A percentile compares a stretch with the other conserved stretches of the same genome.
Conservation (phyloP, 2,329 filamentous ascomycete genomes). For the Metarhizium anisopliae region DNA sequence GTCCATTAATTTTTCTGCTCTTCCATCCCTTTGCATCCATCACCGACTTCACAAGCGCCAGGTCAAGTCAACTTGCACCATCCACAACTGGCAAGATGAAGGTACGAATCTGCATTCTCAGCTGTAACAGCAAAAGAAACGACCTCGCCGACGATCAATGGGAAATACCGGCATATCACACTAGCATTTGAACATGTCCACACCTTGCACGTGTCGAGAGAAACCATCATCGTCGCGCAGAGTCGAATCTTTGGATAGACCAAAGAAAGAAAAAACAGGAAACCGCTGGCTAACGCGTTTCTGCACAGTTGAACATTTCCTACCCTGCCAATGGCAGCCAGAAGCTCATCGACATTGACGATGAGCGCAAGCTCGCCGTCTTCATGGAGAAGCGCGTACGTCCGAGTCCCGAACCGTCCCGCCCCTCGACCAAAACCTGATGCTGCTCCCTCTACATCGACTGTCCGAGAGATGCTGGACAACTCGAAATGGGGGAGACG, state of each 20-base stretch:
- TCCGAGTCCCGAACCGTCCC: slow-evolving; percentile 16
- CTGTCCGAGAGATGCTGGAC: too few relatives aligned
- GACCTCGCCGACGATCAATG: neutral
- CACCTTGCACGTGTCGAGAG: neutral
- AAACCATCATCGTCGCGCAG: neutral
- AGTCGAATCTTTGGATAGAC: neutral
- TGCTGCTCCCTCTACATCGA: too few relatives aligned
- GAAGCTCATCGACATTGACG: slow-evolving; percentile 98
- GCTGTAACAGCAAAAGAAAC: neutral
- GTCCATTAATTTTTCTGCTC: slow-evolving; percentile 20
- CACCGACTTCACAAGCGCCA: slow-evolving; percentile 27
- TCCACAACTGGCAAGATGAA: slow-evolving; percentile 39
- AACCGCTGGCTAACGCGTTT: slow-evolving; percentile 21
- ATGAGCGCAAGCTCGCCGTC: slow-evolving; percentile 97
- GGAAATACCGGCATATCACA: neutral
- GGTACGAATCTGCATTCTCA: slow-evolving; percentile 22
- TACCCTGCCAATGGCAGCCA: slow-evolving; percentile 99
- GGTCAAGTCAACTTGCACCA: slow-evolving; percentile 37
- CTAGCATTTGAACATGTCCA: neutral
- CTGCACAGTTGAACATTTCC: slow-evolving; percentile 52
- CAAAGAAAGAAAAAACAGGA: neutral
- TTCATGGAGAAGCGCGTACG: slow-evolving; percentile 97
- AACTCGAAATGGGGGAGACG: too few relatives aligned
- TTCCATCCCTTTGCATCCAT: slow-evolving; percentile 16
- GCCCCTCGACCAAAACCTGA: too few relatives aligned